A percentile compares a stretch with the other conserved stretches of the same genome.
Conservation (phyloP, 306 rosid species). For the Prunus persica region DNA sequence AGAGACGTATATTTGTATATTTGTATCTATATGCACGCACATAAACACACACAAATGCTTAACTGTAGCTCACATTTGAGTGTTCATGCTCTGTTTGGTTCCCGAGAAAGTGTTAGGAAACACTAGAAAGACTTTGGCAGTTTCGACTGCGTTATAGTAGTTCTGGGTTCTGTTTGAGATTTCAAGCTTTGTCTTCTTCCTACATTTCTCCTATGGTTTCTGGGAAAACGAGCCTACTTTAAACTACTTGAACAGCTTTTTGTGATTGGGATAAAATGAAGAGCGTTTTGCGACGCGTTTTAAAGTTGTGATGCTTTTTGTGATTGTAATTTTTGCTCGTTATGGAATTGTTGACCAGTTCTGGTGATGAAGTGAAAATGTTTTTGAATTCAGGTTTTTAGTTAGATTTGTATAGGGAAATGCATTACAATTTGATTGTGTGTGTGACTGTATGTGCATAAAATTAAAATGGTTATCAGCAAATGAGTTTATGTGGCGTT, state of each 20-base stretch:
- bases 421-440: background rate
- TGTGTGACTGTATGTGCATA: background rate
- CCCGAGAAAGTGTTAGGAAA: background rate
- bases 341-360: background rate
- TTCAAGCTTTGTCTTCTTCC: background rate
- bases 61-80: background rate
- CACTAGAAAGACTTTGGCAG: background rate
- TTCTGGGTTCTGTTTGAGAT: background rate
- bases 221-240: background rate
- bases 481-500: background rate
- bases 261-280: background rate
- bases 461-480: background rate
- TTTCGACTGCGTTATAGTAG: background rate
- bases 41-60: background rate
- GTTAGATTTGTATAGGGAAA: background rate
- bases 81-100: constrained; percentile 14
- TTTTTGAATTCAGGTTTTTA: background rate
- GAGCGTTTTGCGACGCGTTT: background rate
- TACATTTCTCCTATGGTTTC: constrained; percentile 1
- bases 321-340: background rate
- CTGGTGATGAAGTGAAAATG: constrained; percentile 4
- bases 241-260: background rate
- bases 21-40: background rate
- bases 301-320: background rate
- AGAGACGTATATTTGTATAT: background rate